Evolutionary conservation across 306 rosid genomes (phyloP), one percentile per base, ranked within the genome.

Genomic region (Cucurbita maxima): DNA sequence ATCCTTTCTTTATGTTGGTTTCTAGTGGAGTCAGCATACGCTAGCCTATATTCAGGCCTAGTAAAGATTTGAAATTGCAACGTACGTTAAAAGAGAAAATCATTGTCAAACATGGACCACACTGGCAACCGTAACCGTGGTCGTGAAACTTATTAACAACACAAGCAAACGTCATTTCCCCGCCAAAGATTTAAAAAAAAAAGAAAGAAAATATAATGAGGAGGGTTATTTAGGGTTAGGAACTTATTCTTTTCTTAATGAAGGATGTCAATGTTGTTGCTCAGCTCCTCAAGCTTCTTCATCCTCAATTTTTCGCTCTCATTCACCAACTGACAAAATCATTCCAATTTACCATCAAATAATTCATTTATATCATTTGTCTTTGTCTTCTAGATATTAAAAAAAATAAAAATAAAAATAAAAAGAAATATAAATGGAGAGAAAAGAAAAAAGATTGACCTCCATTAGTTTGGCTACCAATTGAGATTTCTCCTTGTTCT

Each of bases 241-340:
- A 30, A 80, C 54, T 50, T 50, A 50, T 25, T 25, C 2, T 7
- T 20, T 11, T 82, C 48, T 84, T 79, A 90, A 14, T 76, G 80
- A 59, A 92, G 80, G 55, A 78, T 78, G 75, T 87, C 91, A 38
- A 93, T 76, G 76, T 83, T 83, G 82, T 87, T 93, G 92, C 89
- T 88, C 82, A 93, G 83, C 77, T 93, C 98, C 58, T 90, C 98
- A 80, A 93, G 90, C 88, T 93, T 93, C 86, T 87, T 90, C 96
- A 93, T 82, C 87, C 98, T 84, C 84, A 87, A 15, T 64, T 37
- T 76, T 81, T 81, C 85, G 43, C 85, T 93, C 79, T 80, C 86
- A 72, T 73, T 52, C 76, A 85, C 88, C 80, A 85, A 73, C 88
- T 85, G 82, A 54, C 16, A 53, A 44, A 66, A 41, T 12, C 19